Conservation (phyloP, 345 rosid genomes). For the Citrus maxima region DNA sequence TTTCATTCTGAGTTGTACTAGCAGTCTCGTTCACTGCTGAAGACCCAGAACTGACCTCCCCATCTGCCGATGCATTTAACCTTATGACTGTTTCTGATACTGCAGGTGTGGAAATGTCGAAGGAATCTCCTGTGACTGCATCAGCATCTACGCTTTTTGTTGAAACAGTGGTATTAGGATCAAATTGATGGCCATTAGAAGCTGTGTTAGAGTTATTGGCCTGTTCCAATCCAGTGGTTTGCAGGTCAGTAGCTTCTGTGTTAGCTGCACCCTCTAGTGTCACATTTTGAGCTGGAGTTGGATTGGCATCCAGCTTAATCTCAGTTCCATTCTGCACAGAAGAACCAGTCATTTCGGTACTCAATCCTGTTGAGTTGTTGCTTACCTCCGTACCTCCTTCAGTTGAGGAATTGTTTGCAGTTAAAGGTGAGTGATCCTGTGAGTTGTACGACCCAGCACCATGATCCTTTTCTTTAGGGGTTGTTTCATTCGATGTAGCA, state of each 20-base stretch:
- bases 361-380: constrained; percentile 19
- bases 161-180: constrained; percentile 23
- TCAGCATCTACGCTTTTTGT: constrained; percentile 24
- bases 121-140: constrained; percentile 24
- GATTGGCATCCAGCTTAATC: constrained; percentile 3
- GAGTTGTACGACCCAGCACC: constrained; percentile 15
- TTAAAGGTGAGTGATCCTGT: constrained; percentile 12
- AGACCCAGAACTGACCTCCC: constrained; percentile 30
- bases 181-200: constrained; percentile 21
- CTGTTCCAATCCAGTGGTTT: constrained; percentile 23
- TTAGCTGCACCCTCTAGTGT: constrained; percentile 25
- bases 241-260: constrained; percentile 24
- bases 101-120: constrained; percentile 21
- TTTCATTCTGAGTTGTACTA: constrained; percentile 25
- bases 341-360: constrained; percentile 24
- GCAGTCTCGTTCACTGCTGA: constrained; percentile 20
- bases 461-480: constrained; percentile 30
- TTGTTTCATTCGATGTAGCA: constrained; percentile 15
- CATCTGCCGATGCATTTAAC: constrained; percentile 34
- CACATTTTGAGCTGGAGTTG: constrained; percentile 24
- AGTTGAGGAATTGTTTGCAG: constrained; percentile 18
- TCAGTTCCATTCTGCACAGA: constrained; percentile 36
- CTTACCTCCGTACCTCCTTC: constrained; percentile 32
- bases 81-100: constrained; percentile 20
- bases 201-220: constrained; percentile 2